A percentile compares a stretch with the other conserved stretches of the same genome.
phyloP scores from a whole-genome alignment of 2,329 filamentous ascomycete genomes.

The Monosporascus sp. region DNA sequence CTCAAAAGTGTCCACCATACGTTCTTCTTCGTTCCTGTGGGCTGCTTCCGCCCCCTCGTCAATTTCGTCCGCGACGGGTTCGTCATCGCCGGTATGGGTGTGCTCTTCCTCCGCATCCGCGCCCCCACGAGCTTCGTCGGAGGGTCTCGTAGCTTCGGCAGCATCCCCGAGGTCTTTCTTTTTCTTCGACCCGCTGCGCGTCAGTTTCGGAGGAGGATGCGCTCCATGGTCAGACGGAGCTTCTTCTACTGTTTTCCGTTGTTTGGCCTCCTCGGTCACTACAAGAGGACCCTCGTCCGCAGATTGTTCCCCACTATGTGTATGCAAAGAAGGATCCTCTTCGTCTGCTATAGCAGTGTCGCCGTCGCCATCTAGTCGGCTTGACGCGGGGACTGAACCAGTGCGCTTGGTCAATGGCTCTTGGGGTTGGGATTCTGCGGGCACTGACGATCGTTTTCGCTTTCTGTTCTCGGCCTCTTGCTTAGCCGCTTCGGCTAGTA shows the following conservation, averaged over 20 bases:
- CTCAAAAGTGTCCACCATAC: conserved; percentile 35
- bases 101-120: conserved; percentile 35
- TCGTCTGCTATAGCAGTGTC: conserved; percentile 30
- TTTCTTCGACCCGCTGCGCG: conserved; percentile 31
- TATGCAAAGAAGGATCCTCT: conserved; percentile 25
- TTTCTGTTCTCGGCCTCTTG: conserved; percentile 29
- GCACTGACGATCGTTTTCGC: conserved; percentile 28
- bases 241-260: conserved; percentile 15
- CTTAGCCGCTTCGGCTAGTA: conserved; percentile 25
- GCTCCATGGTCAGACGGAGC: conserved; percentile 17
- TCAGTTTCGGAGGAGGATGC: conserved; percentile 22
- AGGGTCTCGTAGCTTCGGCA: conserved; percentile 12
- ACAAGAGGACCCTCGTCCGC: conserved; percentile 23
- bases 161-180: conserved; percentile 22
- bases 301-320: conserved; percentile 27
- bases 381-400: conserved; percentile 16
- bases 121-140: conserved; percentile 28
- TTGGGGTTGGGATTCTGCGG: conserved; percentile 16
- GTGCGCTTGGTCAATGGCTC: conserved; percentile 21
- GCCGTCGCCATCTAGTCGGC: conserved; percentile 25
- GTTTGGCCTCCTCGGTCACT: conserved; percentile 15
- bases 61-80: conserved; percentile 48
- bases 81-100: conserved; percentile 48
- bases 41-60: conserved; percentile 57
- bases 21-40: conserved; percentile 60